Evolutionary conservation across 257 asterid species (phyloP).

Genomic region (Solanum clarkiae): DNA sequence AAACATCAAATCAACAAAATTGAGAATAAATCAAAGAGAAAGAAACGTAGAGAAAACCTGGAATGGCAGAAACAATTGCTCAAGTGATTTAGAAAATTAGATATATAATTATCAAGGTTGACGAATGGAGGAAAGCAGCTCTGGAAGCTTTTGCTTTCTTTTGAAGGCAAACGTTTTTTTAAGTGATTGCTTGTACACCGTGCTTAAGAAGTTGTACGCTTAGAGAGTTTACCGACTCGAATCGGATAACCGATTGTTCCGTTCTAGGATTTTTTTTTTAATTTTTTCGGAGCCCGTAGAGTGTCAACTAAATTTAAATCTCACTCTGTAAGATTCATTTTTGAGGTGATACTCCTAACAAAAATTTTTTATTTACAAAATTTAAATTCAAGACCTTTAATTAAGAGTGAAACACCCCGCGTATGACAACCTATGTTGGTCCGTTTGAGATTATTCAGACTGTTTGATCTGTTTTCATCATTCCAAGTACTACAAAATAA

Average conservation of each 20-base stretch:
- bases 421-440: no score
- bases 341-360: accelerated
- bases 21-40: not conserved
- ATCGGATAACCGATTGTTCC: not conserved
- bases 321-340: accelerated
- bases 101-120: not conserved
- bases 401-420: no score
- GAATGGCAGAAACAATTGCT: not conserved
- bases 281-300: accelerated
- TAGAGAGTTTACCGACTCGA: not conserved
- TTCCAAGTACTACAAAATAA: not conserved
- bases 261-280: not conserved
- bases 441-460: no score
- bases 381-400: accelerated
- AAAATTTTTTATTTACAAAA: accelerated
- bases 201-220: not conserved
- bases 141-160: not conserved
- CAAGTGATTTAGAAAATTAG: not conserved
- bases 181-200: not conserved
- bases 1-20: not conserved
- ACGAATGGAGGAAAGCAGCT: not conserved
- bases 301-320: no score
- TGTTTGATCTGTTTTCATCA: not conserved
- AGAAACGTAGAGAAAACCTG: not conserved
- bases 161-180: not conserved